These are phyloP conservation scores for Fomes fomentarius DNA, from an alignment of 1,284 basidiomycete genomes.

Conservation along the genomic window DNA sequence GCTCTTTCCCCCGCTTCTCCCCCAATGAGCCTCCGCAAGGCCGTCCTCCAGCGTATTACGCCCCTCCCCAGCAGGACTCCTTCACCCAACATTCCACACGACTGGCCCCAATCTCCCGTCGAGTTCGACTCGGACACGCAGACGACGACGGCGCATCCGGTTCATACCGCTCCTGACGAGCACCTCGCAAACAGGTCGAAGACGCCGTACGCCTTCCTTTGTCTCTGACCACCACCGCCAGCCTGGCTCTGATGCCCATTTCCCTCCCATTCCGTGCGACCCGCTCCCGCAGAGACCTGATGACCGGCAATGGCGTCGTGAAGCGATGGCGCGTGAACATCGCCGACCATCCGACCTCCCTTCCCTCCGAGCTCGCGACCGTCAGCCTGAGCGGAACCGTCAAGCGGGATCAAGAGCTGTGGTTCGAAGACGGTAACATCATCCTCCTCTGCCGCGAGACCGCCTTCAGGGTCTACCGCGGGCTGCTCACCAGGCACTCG, in stretches of 20 bases:
- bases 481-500: conserved; percentile 28
- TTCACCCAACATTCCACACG: conserved; percentile 21
- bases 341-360: conserved; percentile 16
- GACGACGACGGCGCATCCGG: background rate
- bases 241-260: conserved; percentile 3
- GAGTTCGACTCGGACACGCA: conserved; percentile 10
- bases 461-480: conserved; percentile 29
- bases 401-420: conserved; percentile 28
- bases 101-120: conserved; percentile 24
- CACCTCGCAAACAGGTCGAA: conserved; percentile 16
- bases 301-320: conserved; percentile 23
- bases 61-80: conserved; percentile 23
- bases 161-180: conserved; percentile 15
- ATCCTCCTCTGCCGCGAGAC: conserved; percentile 26
- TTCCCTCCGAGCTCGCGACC: conserved; percentile 20
- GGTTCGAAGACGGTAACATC: conserved; percentile 34
- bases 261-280: conserved; percentile 9
- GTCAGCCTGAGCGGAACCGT: conserved; percentile 19
- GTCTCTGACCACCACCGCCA: background rate
- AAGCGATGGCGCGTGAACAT: conserved; percentile 26
- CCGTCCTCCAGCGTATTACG: conserved; percentile 27
- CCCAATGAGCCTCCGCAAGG: conserved; percentile 26
- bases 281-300: conserved; percentile 18
- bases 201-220: conserved; percentile 18
- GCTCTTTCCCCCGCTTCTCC: background rate